Evolutionary conservation across 2,329 filamentous ascomycete species (phyloP).

Genomic region (Scytalidium sp.): DNA sequence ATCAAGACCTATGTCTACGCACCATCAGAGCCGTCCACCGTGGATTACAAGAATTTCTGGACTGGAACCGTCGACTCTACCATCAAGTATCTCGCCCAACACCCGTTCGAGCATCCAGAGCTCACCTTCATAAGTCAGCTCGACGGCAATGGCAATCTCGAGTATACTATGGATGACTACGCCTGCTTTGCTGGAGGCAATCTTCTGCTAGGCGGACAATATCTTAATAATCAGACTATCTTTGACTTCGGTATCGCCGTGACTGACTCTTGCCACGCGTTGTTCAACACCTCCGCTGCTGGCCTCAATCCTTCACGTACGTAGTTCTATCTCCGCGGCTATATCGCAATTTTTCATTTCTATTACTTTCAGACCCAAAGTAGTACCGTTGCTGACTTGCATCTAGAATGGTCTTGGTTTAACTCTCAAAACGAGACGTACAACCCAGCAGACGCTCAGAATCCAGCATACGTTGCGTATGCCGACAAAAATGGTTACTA

Average conservation of each 20-base stretch:
- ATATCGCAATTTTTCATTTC: no score
- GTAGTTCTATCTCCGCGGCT: background rate
- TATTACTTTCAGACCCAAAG: no score
- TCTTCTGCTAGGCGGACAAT: slow-evolving; percentile 73
- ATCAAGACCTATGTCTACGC: slow-evolving; percentile 86
- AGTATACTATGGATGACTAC: slow-evolving; percentile 48
- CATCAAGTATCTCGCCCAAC: slow-evolving; percentile 64
- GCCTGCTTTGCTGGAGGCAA: slow-evolving; percentile 78
- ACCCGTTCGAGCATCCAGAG: slow-evolving; percentile 61
- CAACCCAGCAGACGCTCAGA: slow-evolving; percentile 20
- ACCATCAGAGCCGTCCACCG: slow-evolving; percentile 34
- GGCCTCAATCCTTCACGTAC: slow-evolving; percentile 67
- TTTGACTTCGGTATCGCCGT: slow-evolving; percentile 33
- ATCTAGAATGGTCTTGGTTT: slow-evolving; percentile 40
- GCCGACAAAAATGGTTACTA: slow-evolving; percentile 67
- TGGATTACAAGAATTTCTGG: slow-evolving; percentile 51
- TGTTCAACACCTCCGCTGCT: slow-evolving; percentile 64
- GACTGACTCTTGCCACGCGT: slow-evolving; percentile 66
- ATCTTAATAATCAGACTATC: slow-evolving; percentile 44
- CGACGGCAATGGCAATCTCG: slow-evolving; percentile 34
- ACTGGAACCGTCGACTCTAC: slow-evolving; percentile 66
- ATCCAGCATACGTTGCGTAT: slow-evolving; percentile 54
- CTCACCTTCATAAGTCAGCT: slow-evolving; percentile 66
- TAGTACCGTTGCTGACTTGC: background rate
- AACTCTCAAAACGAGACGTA: slow-evolving; percentile 36